A percentile compares a stretch with the other conserved stretches of the same genome.
phyloP scores from a whole-genome alignment of 2,329 filamentous ascomycete species.

The Rhynchosporium agropyri region DNA sequence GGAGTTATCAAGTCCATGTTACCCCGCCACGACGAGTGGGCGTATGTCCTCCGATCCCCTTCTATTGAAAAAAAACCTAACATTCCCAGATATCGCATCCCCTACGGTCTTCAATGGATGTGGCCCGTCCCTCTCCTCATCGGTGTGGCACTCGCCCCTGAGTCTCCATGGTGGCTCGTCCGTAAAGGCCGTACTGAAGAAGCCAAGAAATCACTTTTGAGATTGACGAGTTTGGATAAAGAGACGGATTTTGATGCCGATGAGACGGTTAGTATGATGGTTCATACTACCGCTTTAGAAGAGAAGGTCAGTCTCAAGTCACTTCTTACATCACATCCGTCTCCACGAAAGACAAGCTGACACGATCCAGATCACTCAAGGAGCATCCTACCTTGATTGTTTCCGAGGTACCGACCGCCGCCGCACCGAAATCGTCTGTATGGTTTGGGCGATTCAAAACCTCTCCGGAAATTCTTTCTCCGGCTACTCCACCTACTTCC shows the following conservation, averaged over 20 bases:
- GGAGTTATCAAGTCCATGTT: conserved; percentile 54
- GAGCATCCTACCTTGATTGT: conserved; percentile 54
- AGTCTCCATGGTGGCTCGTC: conserved; percentile 56
- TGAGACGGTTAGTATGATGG: conserved; percentile 56
- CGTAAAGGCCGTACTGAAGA: conserved; percentile 49
- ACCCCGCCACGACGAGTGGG: conserved; percentile 50
- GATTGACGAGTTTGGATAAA: conserved; percentile 44
- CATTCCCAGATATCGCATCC: conserved; percentile 42
- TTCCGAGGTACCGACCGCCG: conserved; percentile 52
- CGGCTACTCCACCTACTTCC: conserved; percentile 65
- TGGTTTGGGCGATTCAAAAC: conserved; percentile 67
- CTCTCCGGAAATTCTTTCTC: conserved; percentile 66
- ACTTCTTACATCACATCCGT: not conserved
- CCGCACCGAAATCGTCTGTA: conserved; percentile 59
- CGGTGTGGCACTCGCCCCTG: conserved; percentile 51
- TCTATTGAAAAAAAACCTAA: not conserved
- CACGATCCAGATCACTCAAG: conserved; percentile 39
- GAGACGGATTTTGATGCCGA: conserved; percentile 49
- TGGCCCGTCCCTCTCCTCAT: conserved; percentile 54
- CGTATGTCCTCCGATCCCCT: conserved; percentile 42
- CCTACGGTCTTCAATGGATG: conserved; percentile 56
- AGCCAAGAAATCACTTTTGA: conserved; percentile 46
- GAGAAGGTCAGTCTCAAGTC: conserved; percentile 42
- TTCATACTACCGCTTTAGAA: conserved; percentile 60
- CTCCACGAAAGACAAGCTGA: not conserved